phyloP scores from a whole-genome alignment of 202 grass and related monocot genomes.

The Hordeum pubiflorum region DNA sequence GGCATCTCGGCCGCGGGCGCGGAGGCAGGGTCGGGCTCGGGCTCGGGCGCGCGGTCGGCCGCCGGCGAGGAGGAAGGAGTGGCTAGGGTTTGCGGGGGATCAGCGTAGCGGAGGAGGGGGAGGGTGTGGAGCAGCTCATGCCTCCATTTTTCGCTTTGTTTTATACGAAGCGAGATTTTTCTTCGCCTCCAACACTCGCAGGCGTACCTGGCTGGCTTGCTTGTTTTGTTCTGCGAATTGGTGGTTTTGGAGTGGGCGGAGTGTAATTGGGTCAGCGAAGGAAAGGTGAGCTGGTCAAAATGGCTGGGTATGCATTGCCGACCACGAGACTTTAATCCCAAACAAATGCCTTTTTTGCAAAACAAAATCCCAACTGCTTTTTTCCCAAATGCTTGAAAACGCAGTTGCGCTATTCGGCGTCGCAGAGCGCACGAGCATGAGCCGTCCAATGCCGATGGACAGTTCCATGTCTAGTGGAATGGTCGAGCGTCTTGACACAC shows the following conservation, averaged over 20 bases:
- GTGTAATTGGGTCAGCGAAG: neutral
- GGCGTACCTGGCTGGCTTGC: neutral
- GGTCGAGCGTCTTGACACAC: too few relatives aligned
- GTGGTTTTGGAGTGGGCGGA: neutral
- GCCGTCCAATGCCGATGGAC: too few relatives aligned
- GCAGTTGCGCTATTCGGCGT: too few relatives aligned
- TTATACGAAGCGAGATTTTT: slow-evolving; percentile 39
- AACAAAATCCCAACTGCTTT: too few relatives aligned
- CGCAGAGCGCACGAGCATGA: too few relatives aligned
- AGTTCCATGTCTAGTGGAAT: too few relatives aligned
- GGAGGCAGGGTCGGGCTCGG: neutral
- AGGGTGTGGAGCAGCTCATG: slow-evolving; percentile 18
- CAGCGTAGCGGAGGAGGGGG: neutral
- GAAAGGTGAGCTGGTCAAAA: neutral
- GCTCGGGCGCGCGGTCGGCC: neutral
- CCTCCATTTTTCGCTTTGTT: slow-evolving; percentile 34
- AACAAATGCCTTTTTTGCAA: too few relatives aligned
- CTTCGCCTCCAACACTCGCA: neutral
- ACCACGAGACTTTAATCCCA: too few relatives aligned
- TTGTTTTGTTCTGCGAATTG: neutral
- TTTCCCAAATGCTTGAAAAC: too few relatives aligned
- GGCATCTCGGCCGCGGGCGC: slow-evolving; percentile 38
- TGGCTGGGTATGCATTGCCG: too few relatives aligned
- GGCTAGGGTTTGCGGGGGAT: slow-evolving; percentile 41
- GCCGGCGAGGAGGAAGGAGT: slow-evolving; percentile 6